Evolutionary conservation across 1,139 yeast species (phyloP).

Genomic region (Candida anutae): DNA sequence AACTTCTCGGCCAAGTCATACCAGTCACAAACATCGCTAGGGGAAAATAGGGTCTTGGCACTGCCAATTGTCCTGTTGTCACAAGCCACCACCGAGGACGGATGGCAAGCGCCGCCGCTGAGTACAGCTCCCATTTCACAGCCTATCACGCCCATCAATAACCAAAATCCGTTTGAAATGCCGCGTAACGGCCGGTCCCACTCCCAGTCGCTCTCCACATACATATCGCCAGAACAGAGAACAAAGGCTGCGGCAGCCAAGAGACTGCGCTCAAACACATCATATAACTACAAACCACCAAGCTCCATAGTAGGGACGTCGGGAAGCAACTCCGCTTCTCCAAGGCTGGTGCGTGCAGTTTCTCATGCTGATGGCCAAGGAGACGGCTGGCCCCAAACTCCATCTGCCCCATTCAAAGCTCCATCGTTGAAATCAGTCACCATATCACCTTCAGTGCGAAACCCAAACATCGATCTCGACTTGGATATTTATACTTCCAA

Average conservation of each 20-base stretch:
- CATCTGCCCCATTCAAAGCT: slow-evolving; percentile 11
- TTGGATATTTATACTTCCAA: too few relatives aligned
- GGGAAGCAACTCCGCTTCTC: slow-evolving; percentile 3
- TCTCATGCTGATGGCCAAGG: slow-evolving; percentile 5
- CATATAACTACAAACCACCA: slow-evolving; percentile 12
- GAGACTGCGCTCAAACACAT: slow-evolving; percentile 21
- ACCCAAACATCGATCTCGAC: too few relatives aligned
- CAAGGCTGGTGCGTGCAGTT: not conserved
- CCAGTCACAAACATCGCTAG: slow-evolving; percentile 8
- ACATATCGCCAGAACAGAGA: slow-evolving; percentile 3
- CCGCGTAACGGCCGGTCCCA: slow-evolving; percentile 15
- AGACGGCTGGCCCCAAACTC: slow-evolving; percentile 6
- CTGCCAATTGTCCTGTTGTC: slow-evolving; percentile 29
- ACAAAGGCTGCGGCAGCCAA: slow-evolving; percentile 1
- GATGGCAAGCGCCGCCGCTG: slow-evolving; percentile 1
- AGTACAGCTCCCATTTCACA: not conserved
- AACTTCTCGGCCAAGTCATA: slow-evolving; percentile 6
- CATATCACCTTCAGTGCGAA: slow-evolving; percentile 30
- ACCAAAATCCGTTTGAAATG: not conserved
- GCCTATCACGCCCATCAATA: slow-evolving; percentile 1
- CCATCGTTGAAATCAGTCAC: slow-evolving; percentile 34
- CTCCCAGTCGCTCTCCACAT: slow-evolving; percentile 24
- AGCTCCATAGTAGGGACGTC: slow-evolving; percentile 3
- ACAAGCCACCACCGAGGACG: slow-evolving; percentile 2
- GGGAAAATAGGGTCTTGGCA: slow-evolving; percentile 22